Evolutionary conservation across 768 basidiomycete genomes (phyloP), one percentile per base, ranked within the genome.

Genomic region (Boletus rex-veris): DNA sequence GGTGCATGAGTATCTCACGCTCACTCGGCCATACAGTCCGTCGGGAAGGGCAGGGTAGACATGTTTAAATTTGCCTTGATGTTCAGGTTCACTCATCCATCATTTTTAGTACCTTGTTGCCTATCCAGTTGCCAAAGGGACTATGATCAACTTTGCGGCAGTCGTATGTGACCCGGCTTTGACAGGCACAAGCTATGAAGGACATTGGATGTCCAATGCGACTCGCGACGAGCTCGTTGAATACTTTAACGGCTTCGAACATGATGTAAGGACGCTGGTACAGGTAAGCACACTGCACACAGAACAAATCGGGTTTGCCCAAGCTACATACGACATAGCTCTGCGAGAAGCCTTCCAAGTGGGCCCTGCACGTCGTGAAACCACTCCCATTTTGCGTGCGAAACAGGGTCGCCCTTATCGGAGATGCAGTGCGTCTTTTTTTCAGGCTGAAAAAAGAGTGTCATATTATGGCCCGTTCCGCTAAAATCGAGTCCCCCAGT

Each of bases 311-410:
- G n/a, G 5, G 16, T 16, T 38, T 10, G 33, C 3, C 12, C 4
- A 1, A 3, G 12, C 33, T 5, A 11, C 33, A 33, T 14, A 14
- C 33, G 33, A 21, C 14, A n/a, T 7, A 78, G 75, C 69, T 69
- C 39, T 67, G 74, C 28, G 64, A 71, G 10, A 62, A 64, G 7
- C 69, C 74, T 1, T 72, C 68, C 33, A 74, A 65, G 60, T 82
- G 80, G 77, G 73, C 75, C 4, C 58, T 82, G 31, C 74, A 78
- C 45, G 67, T 68, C 30, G 60, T 82, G 24, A 71, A 70, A 14
- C 70, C 71, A 9, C 64, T 82, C 7, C 70, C 74, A 0, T 70
- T 69, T 5, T 79, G 71, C 43, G 72, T 73, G 3, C 65, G 60
- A 16, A 72, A 72, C 10, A 65, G 71, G 7, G 74, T 82, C 0